Base-by-base conservation (phyloP, 2,329 filamentous ascomycete species). In the Aspergillus sp. region DNA sequence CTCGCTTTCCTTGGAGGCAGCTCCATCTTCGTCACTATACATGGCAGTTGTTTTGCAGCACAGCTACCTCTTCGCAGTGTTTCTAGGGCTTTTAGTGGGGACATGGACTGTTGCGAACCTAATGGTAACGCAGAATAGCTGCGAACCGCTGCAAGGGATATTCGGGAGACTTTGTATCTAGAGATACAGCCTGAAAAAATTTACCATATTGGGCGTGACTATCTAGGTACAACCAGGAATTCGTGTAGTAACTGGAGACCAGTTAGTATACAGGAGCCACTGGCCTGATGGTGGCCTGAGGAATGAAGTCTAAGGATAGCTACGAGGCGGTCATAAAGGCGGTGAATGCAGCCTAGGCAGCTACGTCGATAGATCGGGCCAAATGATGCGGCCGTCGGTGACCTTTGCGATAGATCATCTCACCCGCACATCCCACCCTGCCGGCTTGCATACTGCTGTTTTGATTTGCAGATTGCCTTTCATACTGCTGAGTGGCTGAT, bases 321-420 rank as follows among this genome's bases (percentile, higher is more conserved):
- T 36, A 21, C 7, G 47, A 49, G 41, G 60, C 62, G 62, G 62
- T 45, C 19, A 19, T 7, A 3, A 36, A 49, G 60, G 58, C 62
- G 60, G 62, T 65, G 47, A 45, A 25, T 7, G n/a, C 17, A 28
- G 13, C 13, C 45, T 36, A 17, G 32, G 52, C 21, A 55, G 32
- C 45, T 30, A 30, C 28, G 50, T 38, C 41, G 32, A 55, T 61
- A 58, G 30, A 49, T 53, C 36, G 43, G 36, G 52, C 38, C 39
- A 59, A 53, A 60, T 53, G 54, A 55, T 50, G 48, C 30, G 21
- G 15, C 38, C 50, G 51, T 17, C n/a, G 30, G 13, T 55, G 53
- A 32, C 25, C 50, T 13, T 41, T 17, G 51, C 17, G 50, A 54
- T 36, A 54, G 48, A 28, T 58, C 48, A 59, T 30, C 50, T 45